Base-by-base conservation (phyloP, 2,329 filamentous ascomycete genomes). In the Teratosphaeria gauchensis region DNA sequence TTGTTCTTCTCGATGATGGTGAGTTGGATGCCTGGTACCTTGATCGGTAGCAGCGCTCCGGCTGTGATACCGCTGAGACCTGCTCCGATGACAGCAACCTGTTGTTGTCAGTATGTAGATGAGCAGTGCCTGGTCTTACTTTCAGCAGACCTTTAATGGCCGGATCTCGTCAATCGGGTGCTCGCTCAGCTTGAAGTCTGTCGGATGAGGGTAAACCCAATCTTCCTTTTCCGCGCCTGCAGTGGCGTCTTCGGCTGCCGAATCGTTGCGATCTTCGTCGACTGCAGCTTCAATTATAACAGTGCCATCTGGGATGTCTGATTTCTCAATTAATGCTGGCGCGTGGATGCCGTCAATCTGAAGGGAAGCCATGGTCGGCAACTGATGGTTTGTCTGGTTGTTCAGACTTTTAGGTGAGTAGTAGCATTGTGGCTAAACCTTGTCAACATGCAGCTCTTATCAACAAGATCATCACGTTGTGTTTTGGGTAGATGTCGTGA, bases 11-110 rank as follows among this genome's bases (percentile, higher is more conserved):
- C 24, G 31, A 53, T 30, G 31, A 30, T 33, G 16, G 51, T 33
- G 24, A 53, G 51, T 16, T 33, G 31, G 6, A 53, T 33, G 51
- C 51, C 31, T 16, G 31, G 28, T 0, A 31, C 51, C 6, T 53
- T 53, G 51, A 30, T 32, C 3, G 28, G 53, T 6, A 30, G 16
- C 14, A 55, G 33, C 3, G 33, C 31, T 12, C 42, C 42, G n/a
- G 42, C 42, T 19, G 42, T 48, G 6, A 48, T 19, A 11, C 42
- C 86, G 0, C 83, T 72, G 0, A 88, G 71, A 0, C 85, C 86
- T 8, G 84, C 85, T 1, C 86, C 51, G 58, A 21, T 28, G 64
- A 66, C 1, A 70, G 56, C 5, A 68, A 67, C 24, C 65, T 63
- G 46, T 62, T 61, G 53, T 71, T 69, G 56, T 67, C 60, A 24